Percentiles rank a stretch among this genome's conserved stretches.
phyloP scores from a whole-genome alignment of 2,329 filamentous ascomycete genomes.

The Penicillium vulpinum region DNA sequence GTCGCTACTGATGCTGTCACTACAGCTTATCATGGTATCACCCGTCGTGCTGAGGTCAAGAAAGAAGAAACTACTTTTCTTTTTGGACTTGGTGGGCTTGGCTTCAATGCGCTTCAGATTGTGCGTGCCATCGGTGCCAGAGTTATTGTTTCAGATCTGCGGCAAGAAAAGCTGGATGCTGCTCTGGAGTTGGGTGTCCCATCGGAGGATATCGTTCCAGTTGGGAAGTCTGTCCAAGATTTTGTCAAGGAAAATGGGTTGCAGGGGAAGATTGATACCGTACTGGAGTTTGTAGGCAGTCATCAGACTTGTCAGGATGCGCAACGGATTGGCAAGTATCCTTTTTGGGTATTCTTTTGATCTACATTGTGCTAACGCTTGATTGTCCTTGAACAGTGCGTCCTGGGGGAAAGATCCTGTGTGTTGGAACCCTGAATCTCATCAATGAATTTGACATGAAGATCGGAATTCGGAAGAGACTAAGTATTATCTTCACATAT shows the following conservation, averaged over 20 bases:
- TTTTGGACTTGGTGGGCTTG: conserved; percentile 45
- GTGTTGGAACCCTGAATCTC: conserved; percentile 40
- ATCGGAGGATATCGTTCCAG: not conserved
- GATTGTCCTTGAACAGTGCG: not conserved
- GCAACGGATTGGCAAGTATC: not conserved
- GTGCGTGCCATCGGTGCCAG: conserved; percentile 53
- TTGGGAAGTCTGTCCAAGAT: not conserved
- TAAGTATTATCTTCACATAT: conserved; percentile 48
- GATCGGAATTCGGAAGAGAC: conserved; percentile 45
- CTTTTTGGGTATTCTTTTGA: not conserved
- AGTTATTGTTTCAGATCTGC: conserved; percentile 38
- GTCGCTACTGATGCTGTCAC: conserved; percentile 46
- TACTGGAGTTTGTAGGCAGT: not conserved
- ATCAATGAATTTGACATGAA: conserved; percentile 49
- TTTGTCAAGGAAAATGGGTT: not conserved
- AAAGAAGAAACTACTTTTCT: conserved; percentile 41
- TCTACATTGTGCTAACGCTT: not conserved
- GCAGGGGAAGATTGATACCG: not conserved
- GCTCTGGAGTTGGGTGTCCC: conserved; percentile 35
- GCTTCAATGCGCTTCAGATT: conserved; percentile 45
- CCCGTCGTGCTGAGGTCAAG: conserved; percentile 37
- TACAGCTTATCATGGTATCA: conserved; percentile 46
- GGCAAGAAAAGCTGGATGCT: conserved; percentile 31
- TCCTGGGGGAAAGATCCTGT: not conserved
- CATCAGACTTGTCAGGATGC: not conserved